Evolutionary conservation across 2,329 filamentous ascomycete species (phyloP).

Genomic region (Aspergillus hortae): DNA sequence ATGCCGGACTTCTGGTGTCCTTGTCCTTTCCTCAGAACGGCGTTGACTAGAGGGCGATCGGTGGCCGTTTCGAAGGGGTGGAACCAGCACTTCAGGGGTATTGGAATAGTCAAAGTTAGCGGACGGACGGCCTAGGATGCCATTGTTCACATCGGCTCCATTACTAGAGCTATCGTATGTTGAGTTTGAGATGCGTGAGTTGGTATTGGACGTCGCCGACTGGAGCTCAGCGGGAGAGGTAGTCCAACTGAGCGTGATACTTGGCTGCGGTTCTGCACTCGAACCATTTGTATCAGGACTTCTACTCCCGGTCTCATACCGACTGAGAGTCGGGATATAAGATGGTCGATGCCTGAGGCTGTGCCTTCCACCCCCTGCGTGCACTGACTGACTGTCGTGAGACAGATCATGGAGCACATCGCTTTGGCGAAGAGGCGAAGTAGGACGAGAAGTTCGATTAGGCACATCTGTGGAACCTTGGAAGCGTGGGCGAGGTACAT

Average conservation of each 20-base stretch:
- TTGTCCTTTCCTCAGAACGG: constrained; percentile 26
- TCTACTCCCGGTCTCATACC: constrained; percentile 19
- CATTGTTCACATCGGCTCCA: constrained; percentile 17
- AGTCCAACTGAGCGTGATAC: constrained; percentile 37
- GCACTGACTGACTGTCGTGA: constrained; percentile 29
- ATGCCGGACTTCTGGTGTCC: constrained; percentile 21
- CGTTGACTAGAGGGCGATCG: constrained; percentile 36
- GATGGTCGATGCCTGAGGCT: constrained; percentile 38
- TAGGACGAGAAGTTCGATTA: constrained; percentile 29
- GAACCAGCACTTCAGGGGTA: constrained; percentile 17
- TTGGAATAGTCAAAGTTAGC: constrained; percentile 20
- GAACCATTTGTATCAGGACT: constrained; percentile 20
- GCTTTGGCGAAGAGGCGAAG: constrained; percentile 28
- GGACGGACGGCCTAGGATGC: constrained; percentile 15
- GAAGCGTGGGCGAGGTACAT: constrained; percentile 23
- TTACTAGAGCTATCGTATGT: constrained; percentile 20
- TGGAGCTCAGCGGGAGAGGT: constrained; percentile 39
- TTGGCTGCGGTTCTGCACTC: constrained; percentile 29
- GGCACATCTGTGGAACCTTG: constrained; percentile 29
- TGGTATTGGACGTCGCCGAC: constrained; percentile 22
- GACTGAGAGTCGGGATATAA: constrained; percentile 39
- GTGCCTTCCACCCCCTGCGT: constrained; percentile 23
- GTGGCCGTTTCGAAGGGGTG: constrained; percentile 24
- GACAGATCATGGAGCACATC: constrained; percentile 28
- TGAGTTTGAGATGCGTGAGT: constrained; percentile 18